phyloP scores from a whole-genome alignment of 2,329 filamentous ascomycete species.

The Epichloe uncinata region DNA sequence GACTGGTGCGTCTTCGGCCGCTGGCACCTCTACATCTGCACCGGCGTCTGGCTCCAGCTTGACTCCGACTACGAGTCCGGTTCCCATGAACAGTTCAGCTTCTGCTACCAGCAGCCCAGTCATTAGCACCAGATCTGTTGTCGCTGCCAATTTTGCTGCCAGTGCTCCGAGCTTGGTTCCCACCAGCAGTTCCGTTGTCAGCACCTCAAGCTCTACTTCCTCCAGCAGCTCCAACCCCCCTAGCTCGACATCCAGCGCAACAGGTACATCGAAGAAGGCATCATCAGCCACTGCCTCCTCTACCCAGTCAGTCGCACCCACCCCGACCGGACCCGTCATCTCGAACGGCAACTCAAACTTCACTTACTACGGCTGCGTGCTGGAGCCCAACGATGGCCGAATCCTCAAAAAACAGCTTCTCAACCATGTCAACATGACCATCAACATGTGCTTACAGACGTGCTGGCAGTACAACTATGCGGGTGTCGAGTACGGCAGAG shows the following conservation, averaged over 20 bases:
- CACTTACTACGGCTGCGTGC: conserved; percentile 23
- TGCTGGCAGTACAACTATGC: conserved; percentile 22
- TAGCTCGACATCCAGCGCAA: neutral
- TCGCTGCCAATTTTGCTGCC: too few relatives aligned
- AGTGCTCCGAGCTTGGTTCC: conserved; percentile 1
- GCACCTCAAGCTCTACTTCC: conserved; percentile 1
- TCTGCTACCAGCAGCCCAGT: too few relatives aligned
- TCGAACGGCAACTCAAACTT: conserved; percentile 23
- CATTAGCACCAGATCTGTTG: too few relatives aligned
- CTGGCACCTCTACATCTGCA: neutral
- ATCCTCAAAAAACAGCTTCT: conserved; percentile 18
- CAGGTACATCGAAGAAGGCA: neutral
- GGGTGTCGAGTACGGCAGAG: conserved; percentile 24
- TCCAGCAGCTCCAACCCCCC: neutral
- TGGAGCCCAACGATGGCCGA: conserved; percentile 20
- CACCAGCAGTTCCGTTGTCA: neutral
- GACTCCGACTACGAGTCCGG: neutral
- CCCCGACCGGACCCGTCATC: conserved; percentile 15
- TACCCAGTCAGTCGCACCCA: conserved; percentile 9
- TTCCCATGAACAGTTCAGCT: too few relatives aligned
- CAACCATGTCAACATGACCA: conserved; percentile 20
- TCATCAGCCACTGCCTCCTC: neutral
- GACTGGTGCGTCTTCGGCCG: neutral
- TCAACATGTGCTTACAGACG: conserved; percentile 19
- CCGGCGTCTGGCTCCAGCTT: neutral